Conservation (phyloP, 441 rosid genomes). For the Theobroma grandiflorum region DNA sequence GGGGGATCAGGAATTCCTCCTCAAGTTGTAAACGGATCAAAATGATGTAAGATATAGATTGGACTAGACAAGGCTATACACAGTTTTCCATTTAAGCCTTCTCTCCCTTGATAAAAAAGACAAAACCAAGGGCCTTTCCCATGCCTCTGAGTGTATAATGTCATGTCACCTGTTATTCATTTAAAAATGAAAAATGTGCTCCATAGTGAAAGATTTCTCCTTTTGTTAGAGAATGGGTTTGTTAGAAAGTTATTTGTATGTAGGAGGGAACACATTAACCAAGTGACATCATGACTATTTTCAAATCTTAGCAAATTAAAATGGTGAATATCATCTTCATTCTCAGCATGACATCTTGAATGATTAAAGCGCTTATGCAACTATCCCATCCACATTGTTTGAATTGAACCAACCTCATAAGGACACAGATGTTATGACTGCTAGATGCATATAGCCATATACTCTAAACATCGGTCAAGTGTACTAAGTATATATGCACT, state of each 20-base stretch:
- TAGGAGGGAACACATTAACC: not conserved
- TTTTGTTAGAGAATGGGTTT: not conserved
- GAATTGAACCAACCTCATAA: too few species aligned
- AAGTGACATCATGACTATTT: too few species aligned
- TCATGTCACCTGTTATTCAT: too few species aligned
- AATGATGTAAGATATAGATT: conserved; percentile 53
- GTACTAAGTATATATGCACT: too few species aligned
- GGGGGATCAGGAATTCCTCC: conserved; percentile 77
- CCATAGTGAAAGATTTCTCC: not conserved
- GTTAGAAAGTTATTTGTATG: not conserved
- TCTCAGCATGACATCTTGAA: too few species aligned
- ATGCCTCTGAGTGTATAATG: not conserved
- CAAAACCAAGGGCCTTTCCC: conserved; percentile 2
- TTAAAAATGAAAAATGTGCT: not conserved
- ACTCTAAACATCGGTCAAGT: too few species aligned
- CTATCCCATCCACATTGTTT: too few species aligned
- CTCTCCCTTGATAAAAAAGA: not conserved
- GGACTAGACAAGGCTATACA: not conserved
- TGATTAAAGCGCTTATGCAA: too few species aligned
- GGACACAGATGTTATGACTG: too few species aligned
- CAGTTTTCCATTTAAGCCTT: not conserved
- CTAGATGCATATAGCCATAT: too few species aligned
- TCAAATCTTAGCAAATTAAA: too few species aligned
- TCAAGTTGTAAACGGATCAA: conserved; percentile 64
- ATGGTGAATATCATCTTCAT: too few species aligned